phyloP scores from a whole-genome alignment of 805 yeast genomes.

The Candida montana region DNA sequence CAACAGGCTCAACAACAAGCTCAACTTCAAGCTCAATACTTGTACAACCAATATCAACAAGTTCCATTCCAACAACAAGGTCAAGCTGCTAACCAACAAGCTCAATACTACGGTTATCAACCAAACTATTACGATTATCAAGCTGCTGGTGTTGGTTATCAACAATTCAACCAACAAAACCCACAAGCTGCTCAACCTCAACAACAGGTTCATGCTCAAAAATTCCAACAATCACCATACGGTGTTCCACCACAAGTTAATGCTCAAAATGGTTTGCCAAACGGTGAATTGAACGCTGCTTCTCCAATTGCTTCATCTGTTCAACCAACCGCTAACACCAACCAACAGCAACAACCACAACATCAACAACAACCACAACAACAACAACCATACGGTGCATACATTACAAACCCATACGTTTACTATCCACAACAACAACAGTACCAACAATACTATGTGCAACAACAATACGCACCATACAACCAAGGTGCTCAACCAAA shows the following conservation, averaged over 20 bases:
- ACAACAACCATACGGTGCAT: conserved; percentile 22
- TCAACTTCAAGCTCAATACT: conserved; percentile 13
- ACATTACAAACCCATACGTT: conserved; percentile 20
- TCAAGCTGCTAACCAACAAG: conserved; percentile 18
- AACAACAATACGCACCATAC: conserved; percentile 12
- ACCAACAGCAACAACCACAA: conserved; percentile 1
- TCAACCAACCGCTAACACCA: conserved; percentile 18
- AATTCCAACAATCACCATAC: conserved; percentile 24
- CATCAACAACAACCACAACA: conserved; percentile 23
- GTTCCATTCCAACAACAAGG: conserved; percentile 9
- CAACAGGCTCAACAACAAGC: conserved; percentile 1
- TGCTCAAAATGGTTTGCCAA: conserved; percentile 10
- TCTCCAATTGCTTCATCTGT: conserved; percentile 26
- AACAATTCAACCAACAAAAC: conserved; percentile 13
- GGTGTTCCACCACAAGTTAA: conserved; percentile 24
- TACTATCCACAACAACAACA: conserved; percentile 23
- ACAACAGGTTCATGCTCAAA: conserved; percentile 16
- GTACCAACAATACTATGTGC: conserved; percentile 10
- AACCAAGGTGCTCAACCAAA: conserved; percentile 18
- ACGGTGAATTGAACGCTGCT: conserved; percentile 18
- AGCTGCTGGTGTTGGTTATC: conserved; percentile 1
- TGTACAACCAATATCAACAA: conserved; percentile 15
- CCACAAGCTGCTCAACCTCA: conserved; percentile 8
- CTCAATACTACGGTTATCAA: conserved; percentile 24
- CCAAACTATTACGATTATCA: conserved; percentile 11